Conservation (phyloP, 2,329 filamentous ascomycete species). For the Ophiostoma ulmi region DNA sequence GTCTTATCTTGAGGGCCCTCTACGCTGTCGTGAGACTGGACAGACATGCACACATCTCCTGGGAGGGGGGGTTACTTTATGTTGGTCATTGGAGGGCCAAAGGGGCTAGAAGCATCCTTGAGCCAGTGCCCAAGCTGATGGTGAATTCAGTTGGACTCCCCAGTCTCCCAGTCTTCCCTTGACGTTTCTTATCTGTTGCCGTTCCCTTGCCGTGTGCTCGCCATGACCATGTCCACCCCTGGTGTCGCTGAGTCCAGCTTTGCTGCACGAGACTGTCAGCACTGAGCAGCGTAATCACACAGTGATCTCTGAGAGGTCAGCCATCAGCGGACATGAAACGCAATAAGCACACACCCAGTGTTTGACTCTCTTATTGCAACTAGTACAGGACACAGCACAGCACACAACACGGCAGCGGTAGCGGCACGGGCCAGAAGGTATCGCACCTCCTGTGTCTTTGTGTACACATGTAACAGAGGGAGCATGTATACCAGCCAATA, state of each 20-base stretch:
- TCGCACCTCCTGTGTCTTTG: background rate
- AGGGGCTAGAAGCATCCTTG: slow-evolving; percentile 4
- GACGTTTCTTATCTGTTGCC: background rate
- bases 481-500: background rate
- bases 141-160: background rate
- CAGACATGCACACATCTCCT: slow-evolving; percentile 1
- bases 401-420: background rate
- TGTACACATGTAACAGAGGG: background rate
- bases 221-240: background rate
- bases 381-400: background rate
- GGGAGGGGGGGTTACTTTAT: background rate
- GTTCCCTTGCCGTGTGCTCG: background rate
- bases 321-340: background rate
- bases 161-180: background rate
- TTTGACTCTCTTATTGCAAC: background rate
- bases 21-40: background rate
- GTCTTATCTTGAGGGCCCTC: background rate
- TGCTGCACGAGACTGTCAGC: background rate
- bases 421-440: slow-evolving; percentile 5
- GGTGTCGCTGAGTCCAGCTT: background rate
- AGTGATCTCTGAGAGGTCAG: background rate
- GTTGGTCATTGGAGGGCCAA: background rate
- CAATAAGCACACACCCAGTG: background rate
- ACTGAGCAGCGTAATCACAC: background rate
- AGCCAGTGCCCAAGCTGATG: background rate